These are phyloP conservation scores for Paxillus ammoniavirescens DNA, from an alignment of 768 basidiomycete species.

Conservation along the genomic window DNA sequence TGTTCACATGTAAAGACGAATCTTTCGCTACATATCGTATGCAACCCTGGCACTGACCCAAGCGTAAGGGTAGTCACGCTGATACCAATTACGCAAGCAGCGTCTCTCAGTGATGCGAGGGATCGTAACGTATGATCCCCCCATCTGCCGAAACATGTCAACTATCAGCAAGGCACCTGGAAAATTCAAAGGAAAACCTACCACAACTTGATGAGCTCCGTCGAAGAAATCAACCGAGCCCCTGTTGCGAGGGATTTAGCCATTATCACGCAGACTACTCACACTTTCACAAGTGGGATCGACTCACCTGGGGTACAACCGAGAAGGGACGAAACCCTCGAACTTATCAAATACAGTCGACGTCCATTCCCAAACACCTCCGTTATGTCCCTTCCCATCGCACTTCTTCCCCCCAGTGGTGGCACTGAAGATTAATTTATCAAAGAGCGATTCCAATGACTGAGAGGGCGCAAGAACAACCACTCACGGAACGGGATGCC, in stretches of 20 bases:
- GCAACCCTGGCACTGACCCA: constrained; percentile 78
- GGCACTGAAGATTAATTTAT: constrained; percentile 41
- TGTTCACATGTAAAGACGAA: too few species aligned
- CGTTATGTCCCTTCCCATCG: constrained; percentile 73
- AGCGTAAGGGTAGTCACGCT: constrained; percentile 85
- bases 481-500: too few species aligned
- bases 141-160: constrained; percentile 52
- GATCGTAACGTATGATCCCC: constrained; percentile 85
- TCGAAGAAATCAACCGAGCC: constrained; percentile 93
- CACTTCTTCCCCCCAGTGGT: constrained; percentile 57
- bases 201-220: constrained; percentile 79
- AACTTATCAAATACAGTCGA: constrained; percentile 69
- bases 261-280: neutral
- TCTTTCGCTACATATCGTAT: constrained; percentile 41
- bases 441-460: neutral
- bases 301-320: constrained; percentile 81
- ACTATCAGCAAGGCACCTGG: neutral
- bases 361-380: constrained; percentile 99
- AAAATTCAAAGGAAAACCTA: constrained; percentile 43
- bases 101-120: constrained; percentile 77
- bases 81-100: constrained; percentile 87
- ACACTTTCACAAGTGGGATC: too few species aligned
- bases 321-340: constrained; percentile 75
- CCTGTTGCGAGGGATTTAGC: constrained; percentile 31
- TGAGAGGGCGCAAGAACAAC: too few species aligned